Percentiles rank a stretch among this genome's conserved stretches.
Evolutionary conservation across 164 flowering plant genomes (phyloP).

Genomic region (Vitis rotundifolia): DNA sequence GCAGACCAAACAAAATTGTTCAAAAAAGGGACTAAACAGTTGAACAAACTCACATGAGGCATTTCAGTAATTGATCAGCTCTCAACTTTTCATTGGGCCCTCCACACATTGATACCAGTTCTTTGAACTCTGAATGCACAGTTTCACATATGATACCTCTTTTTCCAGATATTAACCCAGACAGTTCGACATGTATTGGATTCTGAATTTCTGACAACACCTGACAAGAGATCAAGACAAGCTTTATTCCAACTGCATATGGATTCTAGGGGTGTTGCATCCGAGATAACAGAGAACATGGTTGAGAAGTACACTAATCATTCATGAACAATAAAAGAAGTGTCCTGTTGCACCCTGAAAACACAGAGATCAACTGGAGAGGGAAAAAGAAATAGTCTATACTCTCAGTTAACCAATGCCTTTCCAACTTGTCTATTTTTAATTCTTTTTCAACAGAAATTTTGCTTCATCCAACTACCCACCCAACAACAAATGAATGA

Average conservation of each 20-base stretch:
- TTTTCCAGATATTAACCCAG: conserved; percentile 41
- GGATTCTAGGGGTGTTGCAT: too few species aligned
- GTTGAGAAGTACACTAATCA: neutral
- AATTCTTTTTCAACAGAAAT: too few species aligned
- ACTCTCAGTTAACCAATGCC: neutral
- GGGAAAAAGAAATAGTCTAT: neutral
- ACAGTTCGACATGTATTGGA: conserved; percentile 60
- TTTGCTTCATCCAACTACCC: too few species aligned
- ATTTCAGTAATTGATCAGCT: conserved; percentile 56
- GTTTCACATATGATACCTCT: conserved; percentile 70
- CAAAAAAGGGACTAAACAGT: neutral
- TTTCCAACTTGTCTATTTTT: neutral
- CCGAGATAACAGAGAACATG: neutral
- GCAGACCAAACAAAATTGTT: conserved; percentile 1
- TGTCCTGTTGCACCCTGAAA: neutral
- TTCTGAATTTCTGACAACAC: conserved; percentile 67
- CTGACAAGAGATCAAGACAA: conserved; percentile 33
- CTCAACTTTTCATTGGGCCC: conserved; percentile 77
- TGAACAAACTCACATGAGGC: conserved; percentile 51
- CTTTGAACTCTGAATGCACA: conserved; percentile 73
- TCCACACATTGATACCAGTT: conserved; percentile 77
- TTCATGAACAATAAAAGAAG: neutral
- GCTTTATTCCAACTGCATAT: neutral
- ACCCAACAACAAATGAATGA: too few species aligned
- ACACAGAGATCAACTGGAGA: too few species aligned